These are phyloP conservation scores for Thraustochytrium sp. DNA, from an alignment of 352 stramenopile species.

Conservation along the genomic window DNA sequence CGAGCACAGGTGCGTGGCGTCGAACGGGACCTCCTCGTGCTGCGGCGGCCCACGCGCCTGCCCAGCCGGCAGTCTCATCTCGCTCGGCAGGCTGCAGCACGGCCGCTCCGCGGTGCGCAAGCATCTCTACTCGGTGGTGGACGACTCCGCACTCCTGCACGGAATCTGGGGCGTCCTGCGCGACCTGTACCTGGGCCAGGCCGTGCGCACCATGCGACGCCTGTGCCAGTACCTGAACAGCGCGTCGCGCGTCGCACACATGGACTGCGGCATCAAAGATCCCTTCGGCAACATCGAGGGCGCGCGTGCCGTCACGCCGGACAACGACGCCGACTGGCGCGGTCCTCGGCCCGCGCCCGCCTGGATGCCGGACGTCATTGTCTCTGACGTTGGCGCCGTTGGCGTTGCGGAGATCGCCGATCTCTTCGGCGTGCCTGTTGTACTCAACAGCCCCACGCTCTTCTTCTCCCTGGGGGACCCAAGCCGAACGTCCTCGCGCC, in stretches of 20 bases:
- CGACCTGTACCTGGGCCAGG: constrained; percentile 54
- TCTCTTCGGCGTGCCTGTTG: constrained; percentile 64
- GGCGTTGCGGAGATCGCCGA: constrained; percentile 69
- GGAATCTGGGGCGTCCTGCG: constrained; percentile 13
- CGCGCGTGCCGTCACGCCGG: background rate
- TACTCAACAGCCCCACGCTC: constrained; percentile 75
- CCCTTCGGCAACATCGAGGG: background rate
- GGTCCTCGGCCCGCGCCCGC: background rate
- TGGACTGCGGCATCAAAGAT: background rate
- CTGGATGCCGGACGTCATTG: constrained; percentile 56
- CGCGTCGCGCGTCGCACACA: constrained; percentile 46
- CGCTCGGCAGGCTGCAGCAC: background rate
- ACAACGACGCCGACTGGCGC: constrained; percentile 48
- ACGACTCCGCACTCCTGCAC: background rate
- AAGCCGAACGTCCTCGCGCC: constrained; percentile 55
- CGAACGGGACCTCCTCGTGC: background rate
- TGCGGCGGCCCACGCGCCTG: background rate
- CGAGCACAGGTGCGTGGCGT: constrained; percentile 51
- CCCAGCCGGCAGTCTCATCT: background rate
- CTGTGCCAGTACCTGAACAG: constrained; percentile 69
- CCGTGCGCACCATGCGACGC: constrained; percentile 63
- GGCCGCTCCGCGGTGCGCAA: background rate
- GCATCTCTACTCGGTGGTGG: background rate
- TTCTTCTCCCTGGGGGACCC: constrained; percentile 65
- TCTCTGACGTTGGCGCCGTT: constrained; percentile 71